Percentiles rank a stretch among this genome's conserved stretches.
Conservation (phyloP, 345 rosid species). For the Arabis hirsuta region DNA sequence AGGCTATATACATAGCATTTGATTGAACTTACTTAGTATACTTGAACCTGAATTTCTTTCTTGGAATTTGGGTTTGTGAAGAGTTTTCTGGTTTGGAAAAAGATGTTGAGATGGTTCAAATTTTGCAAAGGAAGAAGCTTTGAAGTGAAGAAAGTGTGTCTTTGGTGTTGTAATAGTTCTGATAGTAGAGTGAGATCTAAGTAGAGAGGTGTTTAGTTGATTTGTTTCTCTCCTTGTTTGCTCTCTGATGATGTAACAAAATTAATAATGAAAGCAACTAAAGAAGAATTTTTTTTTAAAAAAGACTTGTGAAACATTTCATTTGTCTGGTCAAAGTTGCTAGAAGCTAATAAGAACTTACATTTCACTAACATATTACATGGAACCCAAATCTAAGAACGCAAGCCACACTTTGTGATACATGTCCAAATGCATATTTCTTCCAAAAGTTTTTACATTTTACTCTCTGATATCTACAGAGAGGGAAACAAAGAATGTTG, state of each 20-base stretch:
- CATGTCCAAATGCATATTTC: slow-evolving; percentile 25
- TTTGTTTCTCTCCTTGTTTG: slow-evolving; percentile 27
- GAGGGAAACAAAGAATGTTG: slow-evolving; percentile 30
- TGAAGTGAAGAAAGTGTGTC: slow-evolving; percentile 14
- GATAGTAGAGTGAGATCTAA: slow-evolving; percentile 16
- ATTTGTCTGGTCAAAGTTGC: slow-evolving; percentile 18
- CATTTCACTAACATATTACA: slow-evolving; percentile 23
- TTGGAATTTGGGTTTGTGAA: slow-evolving; percentile 37
- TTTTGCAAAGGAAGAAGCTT: not conserved
- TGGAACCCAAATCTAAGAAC: not conserved
- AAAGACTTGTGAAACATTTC: not conserved
- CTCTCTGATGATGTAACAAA: slow-evolving; percentile 36
- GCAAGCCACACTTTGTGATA: slow-evolving; percentile 7
- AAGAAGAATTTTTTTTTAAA: slow-evolving; percentile 1
- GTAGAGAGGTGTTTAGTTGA: slow-evolving; percentile 24
- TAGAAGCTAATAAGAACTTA: slow-evolving; percentile 8
- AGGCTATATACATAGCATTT: slow-evolving; percentile 33
- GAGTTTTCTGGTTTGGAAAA: not conserved
- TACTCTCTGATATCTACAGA: slow-evolving; percentile 22
- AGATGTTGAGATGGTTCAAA: slow-evolving; percentile 30
- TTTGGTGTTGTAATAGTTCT: slow-evolving; percentile 38
- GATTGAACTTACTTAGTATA: slow-evolving; percentile 18
- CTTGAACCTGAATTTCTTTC: slow-evolving; percentile 29
- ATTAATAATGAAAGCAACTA: slow-evolving; percentile 30
- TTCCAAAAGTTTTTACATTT: slow-evolving; percentile 26